Percentiles rank a stretch among this genome's conserved stretches.
Evolutionary conservation across 345 rosid species (phyloP).

Genomic region (Anacardium occidentale): DNA sequence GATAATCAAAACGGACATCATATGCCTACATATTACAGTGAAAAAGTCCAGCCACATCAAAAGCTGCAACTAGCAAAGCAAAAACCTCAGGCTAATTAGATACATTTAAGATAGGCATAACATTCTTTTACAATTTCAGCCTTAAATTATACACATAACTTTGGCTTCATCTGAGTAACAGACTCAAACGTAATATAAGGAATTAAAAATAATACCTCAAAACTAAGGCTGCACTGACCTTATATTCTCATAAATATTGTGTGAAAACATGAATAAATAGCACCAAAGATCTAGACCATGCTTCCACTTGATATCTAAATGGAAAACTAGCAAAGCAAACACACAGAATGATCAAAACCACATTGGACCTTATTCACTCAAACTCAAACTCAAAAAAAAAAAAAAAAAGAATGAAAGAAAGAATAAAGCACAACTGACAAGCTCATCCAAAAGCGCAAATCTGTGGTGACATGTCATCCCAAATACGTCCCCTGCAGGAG

Average conservation of each 20-base stretch:
- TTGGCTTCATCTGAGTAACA: no score
- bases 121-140: constrained; percentile 1
- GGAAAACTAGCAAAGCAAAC: no score
- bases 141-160: neutral
- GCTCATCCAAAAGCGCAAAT: neutral
- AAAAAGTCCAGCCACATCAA: neutral
- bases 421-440: no score
- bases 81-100: neutral
- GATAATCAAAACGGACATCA: neutral
- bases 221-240: no score
- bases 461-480: neutral
- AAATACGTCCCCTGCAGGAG: no score
- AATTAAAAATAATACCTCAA: no score
- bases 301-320: no score
- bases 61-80: neutral
- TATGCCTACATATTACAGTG: neutral
- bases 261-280: no score
- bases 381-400: no score
- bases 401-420: neutral
- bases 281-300: no score
- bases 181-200: no score
- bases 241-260: no score
- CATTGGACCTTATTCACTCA: neutral
- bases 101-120: neutral
- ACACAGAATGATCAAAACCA: neutral